These are phyloP conservation scores for Linnemannia elongata DNA, from an alignment of 192 early-diverging fungal species.

Conservation along the genomic window DNA sequence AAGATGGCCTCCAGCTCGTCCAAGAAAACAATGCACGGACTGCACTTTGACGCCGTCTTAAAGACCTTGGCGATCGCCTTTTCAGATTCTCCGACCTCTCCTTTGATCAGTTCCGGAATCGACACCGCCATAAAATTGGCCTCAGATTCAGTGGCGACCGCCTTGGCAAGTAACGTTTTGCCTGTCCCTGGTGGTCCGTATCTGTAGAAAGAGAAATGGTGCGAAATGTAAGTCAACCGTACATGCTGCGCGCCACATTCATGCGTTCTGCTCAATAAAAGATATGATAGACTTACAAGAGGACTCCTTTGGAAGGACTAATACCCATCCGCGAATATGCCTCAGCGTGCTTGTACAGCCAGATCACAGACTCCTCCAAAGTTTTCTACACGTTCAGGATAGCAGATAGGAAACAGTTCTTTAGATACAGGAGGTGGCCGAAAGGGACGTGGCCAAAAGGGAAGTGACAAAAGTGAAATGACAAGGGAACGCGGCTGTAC, in stretches of 20 bases:
- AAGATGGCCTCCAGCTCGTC: slow-evolving; percentile 96
- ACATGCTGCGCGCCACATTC: neutral
- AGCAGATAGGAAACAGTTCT: neutral
- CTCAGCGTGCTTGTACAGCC: slow-evolving; percentile 77
- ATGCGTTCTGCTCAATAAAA: neutral
- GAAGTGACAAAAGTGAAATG: neutral
- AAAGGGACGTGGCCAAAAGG: neutral
- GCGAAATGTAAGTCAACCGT: neutral
- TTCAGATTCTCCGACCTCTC: slow-evolving; percentile 94
- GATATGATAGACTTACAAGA: slow-evolving; percentile 67
- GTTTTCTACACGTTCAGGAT: slow-evolving; percentile 55
- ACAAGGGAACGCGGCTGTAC: slow-evolving; percentile 36
- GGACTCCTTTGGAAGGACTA: slow-evolving; percentile 80
- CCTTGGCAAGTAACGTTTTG: slow-evolving; percentile 91
- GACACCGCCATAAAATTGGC: slow-evolving; percentile 87
- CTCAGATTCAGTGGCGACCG: slow-evolving; percentile 82
- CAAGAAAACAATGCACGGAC: slow-evolving; percentile 90
- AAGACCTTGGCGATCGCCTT: slow-evolving; percentile 88
- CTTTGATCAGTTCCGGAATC: slow-evolving; percentile 88
- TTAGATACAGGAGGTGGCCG: neutral
- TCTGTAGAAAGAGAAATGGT: slow-evolving; percentile 24
- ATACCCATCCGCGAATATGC: slow-evolving; percentile 80
- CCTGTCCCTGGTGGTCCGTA: slow-evolving; percentile 93
- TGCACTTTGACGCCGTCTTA: slow-evolving; percentile 72
- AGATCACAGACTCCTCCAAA: slow-evolving; percentile 83